Base-by-base conservation (phyloP, 176 grass and related monocot genomes). In the Triticum monococcum region DNA sequence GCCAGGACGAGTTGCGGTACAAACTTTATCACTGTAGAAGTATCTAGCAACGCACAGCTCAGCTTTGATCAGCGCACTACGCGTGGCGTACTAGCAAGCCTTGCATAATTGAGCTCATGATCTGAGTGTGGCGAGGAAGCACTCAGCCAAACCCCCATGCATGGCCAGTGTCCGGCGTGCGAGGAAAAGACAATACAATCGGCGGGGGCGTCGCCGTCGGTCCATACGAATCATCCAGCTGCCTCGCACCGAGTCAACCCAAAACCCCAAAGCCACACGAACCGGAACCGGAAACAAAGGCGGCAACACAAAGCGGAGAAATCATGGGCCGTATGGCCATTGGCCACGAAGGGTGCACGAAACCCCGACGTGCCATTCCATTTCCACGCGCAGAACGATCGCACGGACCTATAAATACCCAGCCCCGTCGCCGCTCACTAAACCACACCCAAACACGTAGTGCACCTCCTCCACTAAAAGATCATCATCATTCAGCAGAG, bases 161-260 rank as follows among this genome's bases (percentile, higher is more conserved):
- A 59, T 5, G 43, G 25, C 17, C 8, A 24, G n/a, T 68, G 61
- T 66, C 54, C 8, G 52, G 63, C 64, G 81, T 59, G 63, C 70
- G 78, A 63, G 63, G 84, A 83, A 83, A 33, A 84, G 37, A 83
- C 72, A 72, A 78, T 13, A 5, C 54, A 41, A 45, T 59, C 73
- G 14, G 65, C 84, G 79, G 17, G 38, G 74, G 66, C 43, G 80
- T 90, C 84, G 54, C 40, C 57, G 9, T 87, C 73, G 79, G 65
- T 59, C 73, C 84, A 64, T 37, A 59, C 84, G 25, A 62, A 74
- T 35, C 74, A 67, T 24, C 74, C 84, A 87, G 89, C 80, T 83
- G 89, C 89, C 18, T 83, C 74, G 66, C 84, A 90, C 89, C 73
- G 32, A 79, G 84, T 79, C 73, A 90, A 79, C 72, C 59, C 84